Evolutionary conservation across 805 yeast species (phyloP), one percentile per base, ranked within the genome.

Genomic region (Candida xyloterini): DNA sequence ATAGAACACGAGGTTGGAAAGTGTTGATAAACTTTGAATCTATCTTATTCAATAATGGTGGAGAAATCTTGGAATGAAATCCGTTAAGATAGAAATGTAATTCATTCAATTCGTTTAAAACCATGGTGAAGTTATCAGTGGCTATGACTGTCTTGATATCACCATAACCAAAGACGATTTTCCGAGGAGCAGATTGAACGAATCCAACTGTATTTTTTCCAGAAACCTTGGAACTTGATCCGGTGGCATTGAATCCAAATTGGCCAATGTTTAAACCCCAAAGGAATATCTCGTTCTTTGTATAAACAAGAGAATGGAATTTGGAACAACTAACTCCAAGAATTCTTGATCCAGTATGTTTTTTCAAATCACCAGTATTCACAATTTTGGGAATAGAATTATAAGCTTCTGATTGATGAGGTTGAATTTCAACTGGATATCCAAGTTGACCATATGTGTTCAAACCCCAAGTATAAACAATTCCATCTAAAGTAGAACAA

Each of bases 191-290:
- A 1, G 38, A 7, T 36, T 52, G 49, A 7, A 45, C 35, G 5
- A 50, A 25, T 7, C 44, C 46, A 8, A 31, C 30, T 5, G 31
- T 35, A 21, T 34, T 29, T 14, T 35, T 38, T 15, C 34, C 34
- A 15, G 32, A 26, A 46, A 49, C 48, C 11, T 60, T 42, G 15
- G 38, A 25, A 4, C 27, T 4, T 3, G 47, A 40, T 4, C 46
- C 38, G 1, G 43, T 38, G 2, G 46, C 61, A 5, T 66, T 51
- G 35, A 74, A 65, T 3, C 91, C 91, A 80, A 87, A 77, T 57
- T 87, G 95, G 0, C 96, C 96, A 25, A 78, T 63, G 54, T 87
- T 84, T 26, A 81, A 62, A 2, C 96, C 96, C 95, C 95, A 87
- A 27, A 77, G 59, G 44, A 64, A 74, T 1, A 83, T 47, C 8